Evolutionary conservation across 169 alveolate species (phyloP), one percentile per base, ranked within the genome.

Genomic region (Plasmodium coatneyi): DNA sequence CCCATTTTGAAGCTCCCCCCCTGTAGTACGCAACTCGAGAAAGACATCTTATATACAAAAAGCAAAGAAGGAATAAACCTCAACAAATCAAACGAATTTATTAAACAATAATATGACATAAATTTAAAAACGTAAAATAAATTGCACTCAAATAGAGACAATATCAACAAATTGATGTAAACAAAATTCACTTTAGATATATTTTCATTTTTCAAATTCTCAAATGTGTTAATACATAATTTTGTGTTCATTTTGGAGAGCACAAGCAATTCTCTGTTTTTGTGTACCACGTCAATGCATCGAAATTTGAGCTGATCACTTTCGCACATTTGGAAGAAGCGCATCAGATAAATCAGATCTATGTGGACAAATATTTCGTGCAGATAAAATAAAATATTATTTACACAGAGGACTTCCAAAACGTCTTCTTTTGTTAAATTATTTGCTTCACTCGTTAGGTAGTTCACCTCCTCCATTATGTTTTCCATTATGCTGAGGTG

Each of bases 121-220:
- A 91, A 91, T 81, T 91, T 91, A 80, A 71, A 91, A 80, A 91
- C 95, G 82, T 70, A 91, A 91, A 91, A 71, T 71, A 91, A 70
- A 81, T 91, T 91, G 41, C 41, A 80, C 34, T 91, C 95, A 52
- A 80, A 91, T 71, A 91, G 81, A 2, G 95, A 91, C 46, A 91
- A 81, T n/a, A 91, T 80, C 30, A 91, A 30, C n/a, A 82, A 7
- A 72, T 91, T 80, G 36, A 91, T 91, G 41, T 91, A 91, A 49
- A 91, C 83, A 81, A 30, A 81, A 71, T 41, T 91, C 34, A 89
- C 74, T 91, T 82, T 91, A n/a, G 95, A 91, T 81, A 91, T 81
- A 71, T 91, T 70, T 14, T 91, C 92, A 71, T 28, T 81, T 56
- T 71, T 80, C 49, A 91, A 80, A 43, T 91, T 91, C 66, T 91